Evolutionary conservation across 768 basidiomycete genomes (phyloP), one percentile per base, ranked within the genome.

Genomic region (Auricularia cornea): DNA sequence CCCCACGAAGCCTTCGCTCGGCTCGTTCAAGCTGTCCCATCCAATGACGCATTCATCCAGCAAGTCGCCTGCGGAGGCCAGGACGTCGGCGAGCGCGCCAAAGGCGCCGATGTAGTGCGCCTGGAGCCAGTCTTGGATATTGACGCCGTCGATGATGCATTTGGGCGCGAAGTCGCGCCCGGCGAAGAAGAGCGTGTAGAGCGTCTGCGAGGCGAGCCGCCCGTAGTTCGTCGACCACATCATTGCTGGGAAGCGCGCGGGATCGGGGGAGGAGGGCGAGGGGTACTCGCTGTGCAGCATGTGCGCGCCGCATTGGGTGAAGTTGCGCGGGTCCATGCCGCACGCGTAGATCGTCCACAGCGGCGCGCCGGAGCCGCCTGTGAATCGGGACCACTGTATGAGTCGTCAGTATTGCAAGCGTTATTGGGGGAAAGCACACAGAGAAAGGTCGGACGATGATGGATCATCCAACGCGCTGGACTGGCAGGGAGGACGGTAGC

Each of bases 21-120:
- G 96, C 73, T 99, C 97, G 73, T 99, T 98, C 74, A 98, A 77
- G 68, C 87, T 89, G 72, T 99, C 97, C 97, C 96, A 98, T 0
- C 97, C 97, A 59, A 98, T 88, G 12, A 99, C 83, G 67, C 93
- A 94, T 44, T 86, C 85, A 32, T 98, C 94, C 26, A 91, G 72
- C 40, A 98, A 73, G 35, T 83, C 87, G 0, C 88, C 89, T 0
- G 86, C 87, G n/a, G 85, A 85, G 4, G 80, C 76, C 60, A 97
- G 87, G 38, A 83, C 80, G 72, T 92, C 87, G 0, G 90, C 92
- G 30, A 97, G 80, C 44, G 77, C 77, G 2, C 86, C 89, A 66
- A 90, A 83, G 0, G 94, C 92, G 18, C 79, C 81, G 65, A 90
- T 85, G 70, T 81, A 94, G 69, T 91, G 91, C 0, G 77, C 74